A percentile compares a stretch with the other conserved stretches of the same genome.
Evolutionary conservation across 148 eudicot species (phyloP).

Genomic region (Rheum nobile): DNA sequence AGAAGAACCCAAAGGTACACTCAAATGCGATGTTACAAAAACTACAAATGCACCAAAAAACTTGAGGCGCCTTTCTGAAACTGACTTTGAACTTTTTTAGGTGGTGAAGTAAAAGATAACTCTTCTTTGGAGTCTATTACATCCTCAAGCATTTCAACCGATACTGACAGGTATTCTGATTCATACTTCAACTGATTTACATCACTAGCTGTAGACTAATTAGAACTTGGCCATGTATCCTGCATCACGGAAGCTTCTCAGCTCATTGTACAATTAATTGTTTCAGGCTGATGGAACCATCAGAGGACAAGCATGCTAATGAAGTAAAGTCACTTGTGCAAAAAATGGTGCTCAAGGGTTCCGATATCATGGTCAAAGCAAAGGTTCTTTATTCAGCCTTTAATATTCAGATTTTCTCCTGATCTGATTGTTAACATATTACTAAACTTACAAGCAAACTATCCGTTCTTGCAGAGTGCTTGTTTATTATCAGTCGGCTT

Average conservation of each 20-base stretch:
- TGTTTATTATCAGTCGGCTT: slow-evolving; percentile 65
- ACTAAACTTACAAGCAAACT: not conserved
- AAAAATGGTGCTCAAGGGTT: slow-evolving; percentile 39
- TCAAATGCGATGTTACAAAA: not conserved
- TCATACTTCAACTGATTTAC: not conserved
- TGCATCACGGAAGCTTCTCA: not conserved
- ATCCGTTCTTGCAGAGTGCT: slow-evolving; percentile 41
- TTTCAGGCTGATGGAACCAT: slow-evolving; percentile 39
- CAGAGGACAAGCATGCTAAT: slow-evolving; percentile 58
- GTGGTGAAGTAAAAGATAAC: slow-evolving; percentile 64
- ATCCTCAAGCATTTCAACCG: slow-evolving; percentile 39
- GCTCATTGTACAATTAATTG: not conserved
- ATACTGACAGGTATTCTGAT: slow-evolving; percentile 48
- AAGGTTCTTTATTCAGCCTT: slow-evolving; percentile 33
- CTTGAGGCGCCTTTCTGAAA: not conserved
- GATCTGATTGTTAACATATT: not conserved
- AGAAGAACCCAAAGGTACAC: slow-evolving; percentile 78
- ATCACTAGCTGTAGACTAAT: not conserved
- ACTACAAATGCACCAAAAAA: not conserved
- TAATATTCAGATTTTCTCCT: slow-evolving; percentile 1
- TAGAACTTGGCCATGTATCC: not conserved
- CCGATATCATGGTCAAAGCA: slow-evolving; percentile 45
- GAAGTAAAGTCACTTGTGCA: slow-evolving; percentile 42
- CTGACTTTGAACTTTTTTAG: slow-evolving; percentile 28
- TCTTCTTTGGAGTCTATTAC: slow-evolving; percentile 37